Conservation (phyloP, 2,329 filamentous ascomycete species). For the Beauveria rudraprayagi region DNA sequence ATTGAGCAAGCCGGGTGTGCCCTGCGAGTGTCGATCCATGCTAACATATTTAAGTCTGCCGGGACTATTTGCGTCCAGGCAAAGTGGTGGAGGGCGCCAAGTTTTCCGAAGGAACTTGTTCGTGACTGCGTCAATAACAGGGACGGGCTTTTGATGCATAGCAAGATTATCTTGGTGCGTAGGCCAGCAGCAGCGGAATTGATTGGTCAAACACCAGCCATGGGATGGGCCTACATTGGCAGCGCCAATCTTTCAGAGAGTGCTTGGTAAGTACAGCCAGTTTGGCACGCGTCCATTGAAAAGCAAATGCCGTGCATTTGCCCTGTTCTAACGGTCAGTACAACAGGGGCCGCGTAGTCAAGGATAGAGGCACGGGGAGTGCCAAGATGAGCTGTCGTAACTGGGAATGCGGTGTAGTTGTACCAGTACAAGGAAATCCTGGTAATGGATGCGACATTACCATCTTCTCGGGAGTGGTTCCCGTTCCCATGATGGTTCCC, state of each 20-base stretch:
- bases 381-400: slow-evolving; percentile 79
- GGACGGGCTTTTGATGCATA: slow-evolving; percentile 73
- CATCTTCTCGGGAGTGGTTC: slow-evolving; percentile 47
- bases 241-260: slow-evolving; percentile 90
- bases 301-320: slow-evolving; percentile 1
- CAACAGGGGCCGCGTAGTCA: slow-evolving; percentile 66
- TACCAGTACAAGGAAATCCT: slow-evolving; percentile 33
- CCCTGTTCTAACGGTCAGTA: background rate
- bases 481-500: slow-evolving; percentile 57
- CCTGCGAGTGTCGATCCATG: background rate
- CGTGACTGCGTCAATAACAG: slow-evolving; percentile 69
- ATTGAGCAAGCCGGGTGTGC: background rate
- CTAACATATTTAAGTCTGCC: slow-evolving; percentile 50
- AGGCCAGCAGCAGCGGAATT: background rate
- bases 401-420: slow-evolving; percentile 88
- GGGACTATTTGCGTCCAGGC: slow-evolving; percentile 77
- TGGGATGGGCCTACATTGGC: slow-evolving; percentile 76
- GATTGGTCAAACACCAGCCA: slow-evolving; percentile 13
- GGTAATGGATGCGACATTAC: slow-evolving; percentile 13
- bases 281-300: slow-evolving; percentile 11
- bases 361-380: slow-evolving; percentile 57
- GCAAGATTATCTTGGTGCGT: slow-evolving; percentile 60
- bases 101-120: slow-evolving; percentile 65
- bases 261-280: slow-evolving; percentile 60
- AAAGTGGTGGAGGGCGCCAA: slow-evolving; percentile 60